Conservation (phyloP, 352 stramenopile species). For the Blastocystis sp. region DNA sequence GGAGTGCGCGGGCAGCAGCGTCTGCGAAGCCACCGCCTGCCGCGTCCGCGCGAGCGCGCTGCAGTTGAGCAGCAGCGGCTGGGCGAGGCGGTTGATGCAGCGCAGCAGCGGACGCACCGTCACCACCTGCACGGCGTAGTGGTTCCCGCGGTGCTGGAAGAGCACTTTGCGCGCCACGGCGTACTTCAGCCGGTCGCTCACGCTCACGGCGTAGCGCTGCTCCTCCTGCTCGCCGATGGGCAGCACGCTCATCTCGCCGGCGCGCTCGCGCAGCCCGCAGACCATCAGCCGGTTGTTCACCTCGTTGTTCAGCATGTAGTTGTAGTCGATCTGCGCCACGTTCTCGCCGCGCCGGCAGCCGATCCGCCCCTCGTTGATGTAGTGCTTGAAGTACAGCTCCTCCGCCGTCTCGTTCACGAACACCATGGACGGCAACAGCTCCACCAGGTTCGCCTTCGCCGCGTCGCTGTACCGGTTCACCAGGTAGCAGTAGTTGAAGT, state of each 20-base stretch:
- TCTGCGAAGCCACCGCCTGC: background rate
- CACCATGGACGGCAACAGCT: conserved; percentile 26
- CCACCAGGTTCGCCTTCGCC: conserved; percentile 18
- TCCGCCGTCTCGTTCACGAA: conserved; percentile 49
- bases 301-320: conserved; percentile 55
- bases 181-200: conserved; percentile 37
- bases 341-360: background rate
- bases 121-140: conserved; percentile 48
- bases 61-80: conserved; percentile 3
- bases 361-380: conserved; percentile 51
- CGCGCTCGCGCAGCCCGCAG: background rate
- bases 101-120: conserved; percentile 16
- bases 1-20: background rate
- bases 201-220: background rate
- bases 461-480: conserved; percentile 50
- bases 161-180: background rate
- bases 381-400: conserved; percentile 48
- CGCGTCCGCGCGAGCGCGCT: background rate
- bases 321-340: conserved; percentile 49
- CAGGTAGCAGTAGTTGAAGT: conserved; percentile 68
- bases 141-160: conserved; percentile 15
- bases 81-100: conserved; percentile 48
- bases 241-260: background rate
- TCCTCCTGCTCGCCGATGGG: background rate
- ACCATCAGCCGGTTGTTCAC: conserved; percentile 49